phyloP scores from a whole-genome alignment of 306 rosid species.

The Prunus mongolica region DNA sequence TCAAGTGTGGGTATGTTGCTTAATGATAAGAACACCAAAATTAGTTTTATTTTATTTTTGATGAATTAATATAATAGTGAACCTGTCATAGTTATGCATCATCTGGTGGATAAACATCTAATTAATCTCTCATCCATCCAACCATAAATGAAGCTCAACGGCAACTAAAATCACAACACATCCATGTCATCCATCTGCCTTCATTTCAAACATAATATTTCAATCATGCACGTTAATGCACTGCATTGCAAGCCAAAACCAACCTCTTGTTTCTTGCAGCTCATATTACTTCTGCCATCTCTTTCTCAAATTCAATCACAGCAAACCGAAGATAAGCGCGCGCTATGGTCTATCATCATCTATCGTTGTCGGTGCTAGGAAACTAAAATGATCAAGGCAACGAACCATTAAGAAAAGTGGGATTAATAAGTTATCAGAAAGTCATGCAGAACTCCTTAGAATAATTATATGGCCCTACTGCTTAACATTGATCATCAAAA shows the following conservation, averaged over 20 bases:
- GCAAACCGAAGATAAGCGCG: not conserved
- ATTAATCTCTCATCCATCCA: not conserved
- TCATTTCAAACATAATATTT: not conserved
- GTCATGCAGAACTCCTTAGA: not conserved
- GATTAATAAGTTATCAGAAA: not conserved
- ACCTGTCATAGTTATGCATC: not conserved
- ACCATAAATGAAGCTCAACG: slow-evolving; percentile 8
- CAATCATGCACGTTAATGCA: not conserved
- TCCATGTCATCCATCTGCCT: not conserved
- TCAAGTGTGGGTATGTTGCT: not conserved
- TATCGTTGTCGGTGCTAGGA: not conserved
- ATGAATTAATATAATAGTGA: not conserved
- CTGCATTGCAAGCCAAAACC: slow-evolving; percentile 1
- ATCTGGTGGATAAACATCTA: not conserved
- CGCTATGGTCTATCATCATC: not conserved
- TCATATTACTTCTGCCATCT: slow-evolving; percentile 1
- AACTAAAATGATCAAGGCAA: not conserved
- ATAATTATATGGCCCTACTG: not conserved
- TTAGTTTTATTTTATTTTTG: not conserved
- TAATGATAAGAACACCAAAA: not conserved
- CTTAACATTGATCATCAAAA: not conserved
- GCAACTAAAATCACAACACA: not conserved
- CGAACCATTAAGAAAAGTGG: not conserved
- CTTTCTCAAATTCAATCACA: not conserved
- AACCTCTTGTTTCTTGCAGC: too few species aligned